Evolutionary conservation across 1,284 basidiomycete species (phyloP).

Genomic region (Ganoderma lucidum): DNA sequence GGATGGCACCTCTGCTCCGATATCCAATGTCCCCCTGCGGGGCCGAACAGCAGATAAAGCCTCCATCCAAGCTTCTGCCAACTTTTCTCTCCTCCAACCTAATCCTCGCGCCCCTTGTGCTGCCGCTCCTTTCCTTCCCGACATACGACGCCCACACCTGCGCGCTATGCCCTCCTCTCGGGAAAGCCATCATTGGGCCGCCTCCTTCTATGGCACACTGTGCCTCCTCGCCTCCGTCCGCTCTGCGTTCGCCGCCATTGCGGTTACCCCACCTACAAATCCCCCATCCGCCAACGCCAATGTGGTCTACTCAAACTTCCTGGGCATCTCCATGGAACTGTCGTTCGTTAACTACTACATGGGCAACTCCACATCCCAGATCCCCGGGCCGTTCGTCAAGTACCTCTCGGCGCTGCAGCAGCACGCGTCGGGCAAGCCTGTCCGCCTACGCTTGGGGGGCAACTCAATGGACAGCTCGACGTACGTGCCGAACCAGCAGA

Average conservation of each 20-base stretch:
- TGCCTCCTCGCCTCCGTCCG: slow-evolving; percentile 13
- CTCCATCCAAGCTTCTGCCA: neutral
- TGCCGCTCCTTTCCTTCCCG: slow-evolving; percentile 16
- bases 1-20: slow-evolving; percentile 1
- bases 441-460: slow-evolving; percentile 58
- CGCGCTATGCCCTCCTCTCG: neutral
- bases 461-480: slow-evolving; percentile 51
- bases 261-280: slow-evolving; percentile 28
- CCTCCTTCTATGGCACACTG: neutral
- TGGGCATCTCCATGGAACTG: slow-evolving; percentile 41
- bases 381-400: slow-evolving; percentile 37
- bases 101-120: slow-evolving; percentile 11
- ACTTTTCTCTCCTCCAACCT: neutral
- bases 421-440: slow-evolving; percentile 41
- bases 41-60: slow-evolving; percentile 8
- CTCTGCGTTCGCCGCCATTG: slow-evolving; percentile 29
- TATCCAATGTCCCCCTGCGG: neutral
- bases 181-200: neutral
- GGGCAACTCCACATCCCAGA: slow-evolving; percentile 37
- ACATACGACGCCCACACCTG: neutral
- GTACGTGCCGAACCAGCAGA: slow-evolving; percentile 49
- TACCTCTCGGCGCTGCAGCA: slow-evolving; percentile 35
- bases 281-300: slow-evolving; percentile 34
- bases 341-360: slow-evolving; percentile 43
- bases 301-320: slow-evolving; percentile 40